Percentiles rank a stretch among this genome's conserved stretches.
Evolutionary conservation across 345 rosid genomes (phyloP).

Genomic region (Sonneratia caseolaris): DNA sequence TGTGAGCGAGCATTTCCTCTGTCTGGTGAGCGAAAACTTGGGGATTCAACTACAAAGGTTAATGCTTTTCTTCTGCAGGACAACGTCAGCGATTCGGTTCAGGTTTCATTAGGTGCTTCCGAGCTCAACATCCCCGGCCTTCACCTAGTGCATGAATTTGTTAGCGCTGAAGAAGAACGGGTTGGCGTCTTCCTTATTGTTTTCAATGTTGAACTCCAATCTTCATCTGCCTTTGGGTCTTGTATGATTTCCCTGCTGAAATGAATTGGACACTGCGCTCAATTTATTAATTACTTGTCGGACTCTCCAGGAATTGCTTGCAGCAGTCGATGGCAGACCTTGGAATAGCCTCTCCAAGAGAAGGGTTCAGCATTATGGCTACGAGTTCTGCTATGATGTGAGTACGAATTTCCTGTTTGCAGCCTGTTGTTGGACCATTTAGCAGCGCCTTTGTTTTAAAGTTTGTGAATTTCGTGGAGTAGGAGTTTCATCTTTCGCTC

Average conservation of each 20-base stretch:
- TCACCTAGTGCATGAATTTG: conserved; percentile 50
- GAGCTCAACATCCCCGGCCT: conserved; percentile 81
- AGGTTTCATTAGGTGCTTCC: conserved; percentile 44
- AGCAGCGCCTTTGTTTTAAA: no score
- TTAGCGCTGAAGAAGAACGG: conserved; percentile 58
- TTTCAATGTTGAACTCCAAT: not conserved
- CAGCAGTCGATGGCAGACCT: conserved; percentile 62
- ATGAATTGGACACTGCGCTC: not conserved
- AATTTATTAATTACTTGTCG: not conserved
- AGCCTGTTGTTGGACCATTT: not conserved
- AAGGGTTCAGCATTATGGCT: conserved; percentile 95
- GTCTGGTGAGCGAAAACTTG: not conserved
- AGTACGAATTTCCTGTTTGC: conserved; percentile 7
- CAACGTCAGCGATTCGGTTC: conserved; percentile 33
- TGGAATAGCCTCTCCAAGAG: conserved; percentile 78
- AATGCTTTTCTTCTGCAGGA: conserved; percentile 6
- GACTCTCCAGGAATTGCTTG: conserved; percentile 56
- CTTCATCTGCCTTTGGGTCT: not conserved
- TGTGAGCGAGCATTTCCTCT: conserved; percentile 19
- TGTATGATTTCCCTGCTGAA: not conserved
- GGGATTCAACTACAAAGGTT: not conserved
- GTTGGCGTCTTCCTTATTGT: conserved; percentile 16
- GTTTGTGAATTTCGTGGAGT: no score
- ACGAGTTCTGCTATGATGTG: conserved; percentile 74
- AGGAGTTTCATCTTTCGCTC: no score